These are phyloP conservation scores for Retiboletus flavoniger DNA, from an alignment of 1,284 basidiomycete genomes.

Conservation along the genomic window DNA sequence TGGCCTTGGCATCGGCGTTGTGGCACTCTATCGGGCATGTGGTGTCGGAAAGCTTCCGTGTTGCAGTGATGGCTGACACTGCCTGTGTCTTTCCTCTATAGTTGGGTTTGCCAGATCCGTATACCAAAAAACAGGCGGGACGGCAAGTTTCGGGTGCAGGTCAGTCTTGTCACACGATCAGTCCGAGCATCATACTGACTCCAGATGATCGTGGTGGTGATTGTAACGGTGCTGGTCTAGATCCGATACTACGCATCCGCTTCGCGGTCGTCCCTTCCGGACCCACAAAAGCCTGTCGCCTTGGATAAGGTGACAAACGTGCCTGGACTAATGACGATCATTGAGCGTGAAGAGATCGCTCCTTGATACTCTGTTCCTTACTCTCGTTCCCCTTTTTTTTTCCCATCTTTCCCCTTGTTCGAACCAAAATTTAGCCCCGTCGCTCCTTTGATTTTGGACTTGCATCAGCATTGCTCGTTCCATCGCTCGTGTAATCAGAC, in stretches of 20 bases:
- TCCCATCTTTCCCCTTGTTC: not conserved
- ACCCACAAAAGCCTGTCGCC: slow-evolving; percentile 54
- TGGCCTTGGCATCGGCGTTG: not conserved
- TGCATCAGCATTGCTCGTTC: not conserved
- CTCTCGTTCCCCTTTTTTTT: not conserved
- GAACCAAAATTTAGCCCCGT: not conserved
- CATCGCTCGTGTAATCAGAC: not conserved
- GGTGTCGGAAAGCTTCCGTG: not conserved
- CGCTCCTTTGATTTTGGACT: slow-evolving; percentile 6
- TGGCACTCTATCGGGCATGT: not conserved
- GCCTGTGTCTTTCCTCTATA: slow-evolving; percentile 26
- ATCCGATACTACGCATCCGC: slow-evolving; percentile 60
- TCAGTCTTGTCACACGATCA: slow-evolving; percentile 32
- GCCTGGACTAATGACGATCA: slow-evolving; percentile 64
- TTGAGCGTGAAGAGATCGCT: slow-evolving; percentile 41
- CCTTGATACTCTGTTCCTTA: slow-evolving; percentile 6
- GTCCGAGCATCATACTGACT: not conserved
- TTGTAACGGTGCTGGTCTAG: slow-evolving; percentile 36
- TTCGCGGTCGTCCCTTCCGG: slow-evolving; percentile 42
- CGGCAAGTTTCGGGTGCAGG: slow-evolving; percentile 59
- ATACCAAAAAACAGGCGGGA: slow-evolving; percentile 49
- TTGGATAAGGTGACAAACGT: slow-evolving; percentile 50
- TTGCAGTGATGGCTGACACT: slow-evolving; percentile 8
- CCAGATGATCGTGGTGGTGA: not conserved
- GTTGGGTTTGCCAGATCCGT: slow-evolving; percentile 63